Percentiles rank a stretch among this genome's conserved stretches.
Evolutionary conservation across 2,329 filamentous ascomycete genomes (phyloP).

Genomic region (Xylariaceae sp.): DNA sequence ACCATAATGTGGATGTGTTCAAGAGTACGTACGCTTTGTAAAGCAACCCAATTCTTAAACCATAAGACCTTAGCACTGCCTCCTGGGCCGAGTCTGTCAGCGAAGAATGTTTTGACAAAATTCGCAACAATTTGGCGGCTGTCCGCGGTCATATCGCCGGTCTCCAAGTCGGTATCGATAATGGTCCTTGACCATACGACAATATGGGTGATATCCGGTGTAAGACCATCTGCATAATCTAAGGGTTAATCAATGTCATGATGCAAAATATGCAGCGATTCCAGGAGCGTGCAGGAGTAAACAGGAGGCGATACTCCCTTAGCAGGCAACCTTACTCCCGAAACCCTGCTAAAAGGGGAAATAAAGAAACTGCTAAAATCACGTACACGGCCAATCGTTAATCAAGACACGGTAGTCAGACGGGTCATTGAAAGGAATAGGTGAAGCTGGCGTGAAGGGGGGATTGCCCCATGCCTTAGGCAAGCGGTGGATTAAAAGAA

Average conservation of each 20-base stretch:
- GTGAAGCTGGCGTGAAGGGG: conserved; percentile 59
- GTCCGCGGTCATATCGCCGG: conserved; percentile 73
- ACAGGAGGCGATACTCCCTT: too few relatives aligned
- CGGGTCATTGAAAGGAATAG: conserved; percentile 57
- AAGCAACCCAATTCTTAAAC: conserved; percentile 92
- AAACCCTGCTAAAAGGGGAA: too few relatives aligned
- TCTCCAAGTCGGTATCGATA: conserved; percentile 72
- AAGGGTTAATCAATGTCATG: too few relatives aligned
- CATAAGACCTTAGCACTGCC: conserved; percentile 68
- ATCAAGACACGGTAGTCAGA: conserved; percentile 73
- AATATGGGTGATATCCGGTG: conserved; percentile 72
- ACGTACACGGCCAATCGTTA: conserved; percentile 98
- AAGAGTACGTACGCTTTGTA: conserved; percentile 86
- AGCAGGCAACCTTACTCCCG: too few relatives aligned
- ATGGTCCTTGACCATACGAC: conserved; percentile 90
- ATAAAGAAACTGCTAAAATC: too few relatives aligned
- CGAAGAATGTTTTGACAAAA: conserved; percentile 75
- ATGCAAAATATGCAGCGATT: too few relatives aligned
- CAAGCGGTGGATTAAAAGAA: conserved; percentile 75
- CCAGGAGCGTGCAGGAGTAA: too few relatives aligned
- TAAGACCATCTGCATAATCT: conserved; percentile 72
- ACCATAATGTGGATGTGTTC: conserved; percentile 88
- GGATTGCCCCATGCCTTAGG: conserved; percentile 67
- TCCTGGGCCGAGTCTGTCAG: conserved; percentile 56
- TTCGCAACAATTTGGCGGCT: conserved; percentile 67